Percentiles rank a stretch among this genome's conserved stretches.
Conservation (phyloP, 768 basidiomycete genomes). For the Tephrocybe sp. region DNA sequence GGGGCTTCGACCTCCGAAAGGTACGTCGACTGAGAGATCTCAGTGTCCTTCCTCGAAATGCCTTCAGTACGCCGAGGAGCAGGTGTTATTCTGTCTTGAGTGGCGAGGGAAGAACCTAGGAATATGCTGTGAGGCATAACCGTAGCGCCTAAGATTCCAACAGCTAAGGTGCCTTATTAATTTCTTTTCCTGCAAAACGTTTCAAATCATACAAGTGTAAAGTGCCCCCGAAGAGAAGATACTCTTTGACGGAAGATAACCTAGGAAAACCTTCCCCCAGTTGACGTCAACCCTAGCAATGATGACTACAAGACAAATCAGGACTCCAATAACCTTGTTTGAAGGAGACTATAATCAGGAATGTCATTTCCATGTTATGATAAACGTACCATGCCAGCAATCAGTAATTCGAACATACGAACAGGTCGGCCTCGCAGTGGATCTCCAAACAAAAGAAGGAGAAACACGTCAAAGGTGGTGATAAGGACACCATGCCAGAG, state of each 20-base stretch:
- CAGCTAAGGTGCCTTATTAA: slow-evolving; percentile 33
- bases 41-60: slow-evolving; percentile 14
- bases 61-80: slow-evolving; percentile 22
- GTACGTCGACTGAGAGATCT: slow-evolving; percentile 8
- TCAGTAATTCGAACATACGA: slow-evolving; percentile 63
- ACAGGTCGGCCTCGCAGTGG: slow-evolving; percentile 67
- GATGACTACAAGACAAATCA: slow-evolving; percentile 77
- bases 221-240: slow-evolving; percentile 54
- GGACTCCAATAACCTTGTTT: slow-evolving; percentile 59
- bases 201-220: slow-evolving; percentile 54
- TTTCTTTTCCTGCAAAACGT: background rate
- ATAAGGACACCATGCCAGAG: slow-evolving; percentile 71
- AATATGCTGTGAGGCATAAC: slow-evolving; percentile 95
- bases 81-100: slow-evolving; percentile 65
- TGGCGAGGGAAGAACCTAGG: slow-evolving; percentile 82
- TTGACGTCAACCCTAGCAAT: slow-evolving; percentile 66
- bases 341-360: background rate
- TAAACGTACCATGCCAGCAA: slow-evolving; percentile 53
- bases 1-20: slow-evolving; percentile 1
- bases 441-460: slow-evolving; percentile 71
- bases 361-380: background rate
- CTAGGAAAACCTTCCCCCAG: slow-evolving; percentile 73
- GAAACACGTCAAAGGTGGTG: slow-evolving; percentile 64
- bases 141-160: slow-evolving; percentile 79
- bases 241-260: slow-evolving; percentile 70